A percentile compares a stretch with the other conserved stretches of the same genome.
Evolutionary conservation across 2,329 filamentous ascomycete species (phyloP).

Genomic region (Colletotrichum siamense): DNA sequence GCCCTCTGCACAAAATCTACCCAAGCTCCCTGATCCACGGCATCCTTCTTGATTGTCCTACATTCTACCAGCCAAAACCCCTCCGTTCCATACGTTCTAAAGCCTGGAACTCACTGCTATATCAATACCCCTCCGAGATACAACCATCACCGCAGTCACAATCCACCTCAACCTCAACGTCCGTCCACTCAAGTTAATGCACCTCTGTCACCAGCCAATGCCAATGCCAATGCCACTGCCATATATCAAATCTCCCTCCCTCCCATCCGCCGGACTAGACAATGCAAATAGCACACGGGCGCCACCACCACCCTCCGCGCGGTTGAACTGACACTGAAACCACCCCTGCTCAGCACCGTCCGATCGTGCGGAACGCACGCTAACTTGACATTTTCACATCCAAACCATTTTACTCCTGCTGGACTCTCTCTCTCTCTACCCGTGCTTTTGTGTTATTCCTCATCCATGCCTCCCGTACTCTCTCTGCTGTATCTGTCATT

Average conservation of each 20-base stretch:
- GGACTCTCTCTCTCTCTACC: not conserved
- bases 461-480: not conserved
- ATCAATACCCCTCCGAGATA: accelerated
- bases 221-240: not conserved
- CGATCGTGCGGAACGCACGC: not conserved
- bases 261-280: not conserved
- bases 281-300: not conserved
- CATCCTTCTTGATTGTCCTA: not conserved
- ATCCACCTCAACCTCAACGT: not conserved
- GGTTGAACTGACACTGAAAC: not conserved
- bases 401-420: not conserved
- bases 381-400: not conserved
- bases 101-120: not conserved
- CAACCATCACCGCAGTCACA: not conserved
- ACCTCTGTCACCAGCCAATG: not conserved
- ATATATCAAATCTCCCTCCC: not conserved
- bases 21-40: not conserved
- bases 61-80: too few relatives aligned
- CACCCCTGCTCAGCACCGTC: not conserved
- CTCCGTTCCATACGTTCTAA: not conserved
- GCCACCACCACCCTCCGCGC: not conserved
- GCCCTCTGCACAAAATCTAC: not conserved
- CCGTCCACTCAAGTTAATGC: not conserved
- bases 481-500: not conserved
- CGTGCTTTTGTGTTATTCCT: not conserved